Evolutionary conservation across 352 stramenopile genomes (phyloP).

Genomic region (Pythium coloratum): DNA sequence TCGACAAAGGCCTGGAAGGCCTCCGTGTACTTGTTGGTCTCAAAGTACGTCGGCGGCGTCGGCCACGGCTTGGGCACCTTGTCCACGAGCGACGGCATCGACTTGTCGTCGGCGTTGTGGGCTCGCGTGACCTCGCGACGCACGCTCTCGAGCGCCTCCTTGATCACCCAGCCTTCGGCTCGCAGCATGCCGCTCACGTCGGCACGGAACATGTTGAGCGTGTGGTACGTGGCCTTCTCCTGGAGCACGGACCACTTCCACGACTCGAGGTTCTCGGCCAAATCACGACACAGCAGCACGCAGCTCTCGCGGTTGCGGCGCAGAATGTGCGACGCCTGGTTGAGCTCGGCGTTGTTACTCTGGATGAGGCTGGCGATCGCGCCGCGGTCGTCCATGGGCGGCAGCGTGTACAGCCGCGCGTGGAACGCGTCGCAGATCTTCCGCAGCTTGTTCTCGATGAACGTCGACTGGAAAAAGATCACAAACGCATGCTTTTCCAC

Average conservation of each 20-base stretch:
- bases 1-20: slow-evolving; percentile 99
- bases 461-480: slow-evolving; percentile 97
- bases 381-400: slow-evolving; percentile 92
- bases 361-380: slow-evolving; percentile 89
- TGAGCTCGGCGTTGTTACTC: slow-evolving; percentile 93
- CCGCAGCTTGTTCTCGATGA: slow-evolving; percentile 97
- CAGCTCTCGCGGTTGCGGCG: slow-evolving; percentile 95
- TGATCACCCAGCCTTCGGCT: slow-evolving; percentile 97
- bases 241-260: slow-evolving; percentile 97
- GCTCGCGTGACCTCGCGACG: slow-evolving; percentile 86
- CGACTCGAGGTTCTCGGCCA: slow-evolving; percentile 93
- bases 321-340: slow-evolving; percentile 96
- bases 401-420: slow-evolving; percentile 95
- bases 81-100: slow-evolving; percentile 93
- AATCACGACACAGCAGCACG: slow-evolving; percentile 91
- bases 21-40: slow-evolving; percentile 99
- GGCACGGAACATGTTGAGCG: slow-evolving; percentile 97
- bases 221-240: slow-evolving; percentile 98
- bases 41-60: slow-evolving; percentile 97
- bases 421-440: slow-evolving; percentile 99
- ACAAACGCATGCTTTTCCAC: slow-evolving; percentile 91
- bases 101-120: slow-evolving; percentile 93
- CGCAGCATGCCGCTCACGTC: slow-evolving; percentile 97
- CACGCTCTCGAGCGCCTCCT: slow-evolving; percentile 75
- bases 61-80: slow-evolving; percentile 95